Percentiles rank a stretch among this genome's conserved stretches.
Conservation (phyloP, 2,329 filamentous ascomycete species). For the Tricladium varicosporioides region DNA sequence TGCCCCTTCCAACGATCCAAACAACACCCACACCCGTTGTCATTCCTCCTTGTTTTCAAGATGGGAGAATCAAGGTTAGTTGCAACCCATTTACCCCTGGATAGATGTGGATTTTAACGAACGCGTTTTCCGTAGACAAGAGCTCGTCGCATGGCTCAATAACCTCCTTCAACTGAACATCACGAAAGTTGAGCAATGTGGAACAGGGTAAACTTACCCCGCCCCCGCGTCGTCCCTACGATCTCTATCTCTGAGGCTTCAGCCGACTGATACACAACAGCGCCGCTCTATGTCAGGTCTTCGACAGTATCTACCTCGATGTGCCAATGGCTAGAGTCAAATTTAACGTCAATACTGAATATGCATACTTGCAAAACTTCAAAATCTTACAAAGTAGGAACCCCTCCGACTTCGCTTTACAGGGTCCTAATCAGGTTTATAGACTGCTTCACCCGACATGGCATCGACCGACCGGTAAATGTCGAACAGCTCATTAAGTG, state of each 20-base stretch:
- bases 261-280: slow-evolving; percentile 45
- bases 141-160: slow-evolving; percentile 95
- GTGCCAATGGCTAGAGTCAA: slow-evolving; percentile 94
- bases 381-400: slow-evolving; percentile 86
- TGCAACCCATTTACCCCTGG: slow-evolving; percentile 14
- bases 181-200: slow-evolving; percentile 98
- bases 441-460: slow-evolving; percentile 84
- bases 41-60: slow-evolving; percentile 10
- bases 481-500: slow-evolving; percentile 91
- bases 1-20: not conserved
- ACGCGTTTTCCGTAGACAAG: slow-evolving; percentile 63
- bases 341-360: slow-evolving; percentile 97
- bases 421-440: not conserved
- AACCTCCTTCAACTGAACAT: slow-evolving; percentile 97
- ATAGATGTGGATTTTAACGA: slow-evolving; percentile 18
- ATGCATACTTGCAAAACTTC: slow-evolving; percentile 97
- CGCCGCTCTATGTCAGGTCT: slow-evolving; percentile 93
- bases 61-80: slow-evolving; percentile 37
- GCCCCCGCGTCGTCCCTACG: slow-evolving; percentile 33
- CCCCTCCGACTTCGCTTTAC: slow-evolving; percentile 7
- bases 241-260: slow-evolving; percentile 16
- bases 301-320: slow-evolving; percentile 96
- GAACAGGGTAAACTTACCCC: slow-evolving; percentile 73
- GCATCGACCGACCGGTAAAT: slow-evolving; percentile 84
- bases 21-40: not conserved